A percentile compares a stretch with the other conserved stretches of the same genome.
Evolutionary conservation across 2,329 filamentous ascomycete genomes (phyloP).

Genomic region (Nemania sp.): DNA sequence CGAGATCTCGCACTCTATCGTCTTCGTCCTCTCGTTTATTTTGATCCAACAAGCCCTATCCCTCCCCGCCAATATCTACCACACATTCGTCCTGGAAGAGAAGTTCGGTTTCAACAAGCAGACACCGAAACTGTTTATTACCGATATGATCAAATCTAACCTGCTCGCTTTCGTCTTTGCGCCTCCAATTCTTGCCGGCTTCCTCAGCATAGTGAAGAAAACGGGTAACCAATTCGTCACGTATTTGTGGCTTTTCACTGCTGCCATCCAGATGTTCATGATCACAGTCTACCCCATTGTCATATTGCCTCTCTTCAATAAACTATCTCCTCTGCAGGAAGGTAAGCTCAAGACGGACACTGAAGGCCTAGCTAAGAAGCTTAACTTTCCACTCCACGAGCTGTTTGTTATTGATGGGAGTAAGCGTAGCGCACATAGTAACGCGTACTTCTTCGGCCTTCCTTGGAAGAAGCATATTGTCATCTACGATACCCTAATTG

Average conservation of each 20-base stretch:
- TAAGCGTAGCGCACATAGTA: slow-evolving; percentile 88
- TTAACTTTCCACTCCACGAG: slow-evolving; percentile 92
- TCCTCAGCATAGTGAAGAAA: slow-evolving; percentile 93
- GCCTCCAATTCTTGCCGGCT: slow-evolving; percentile 88
- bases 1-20: slow-evolving; percentile 92
- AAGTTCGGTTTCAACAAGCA: slow-evolving; percentile 99
- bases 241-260: slow-evolving; percentile 94
- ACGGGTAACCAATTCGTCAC: slow-evolving; percentile 97
- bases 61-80: slow-evolving; percentile 87
- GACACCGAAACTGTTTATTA: slow-evolving; percentile 87
- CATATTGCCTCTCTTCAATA: slow-evolving; percentile 97
- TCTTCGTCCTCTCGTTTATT: slow-evolving; percentile 91
- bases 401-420: slow-evolving; percentile 95
- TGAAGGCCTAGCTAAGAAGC: slow-evolving; percentile 82
- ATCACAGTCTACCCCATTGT: slow-evolving; percentile 96
- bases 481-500: slow-evolving; percentile 96
- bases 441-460: slow-evolving; percentile 95
- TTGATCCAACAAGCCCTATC: slow-evolving; percentile 83
- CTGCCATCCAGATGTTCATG: slow-evolving; percentile 90
- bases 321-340: slow-evolving; percentile 89
- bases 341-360: slow-evolving; percentile 90
- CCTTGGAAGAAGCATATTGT: slow-evolving; percentile 99
- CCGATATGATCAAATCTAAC: slow-evolving; percentile 92
- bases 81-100: slow-evolving; percentile 95
- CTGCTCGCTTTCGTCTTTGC: slow-evolving; percentile 82